These are phyloP conservation scores for Termitomyces sp. DNA, from an alignment of 768 basidiomycete genomes.

Conservation along the genomic window DNA sequence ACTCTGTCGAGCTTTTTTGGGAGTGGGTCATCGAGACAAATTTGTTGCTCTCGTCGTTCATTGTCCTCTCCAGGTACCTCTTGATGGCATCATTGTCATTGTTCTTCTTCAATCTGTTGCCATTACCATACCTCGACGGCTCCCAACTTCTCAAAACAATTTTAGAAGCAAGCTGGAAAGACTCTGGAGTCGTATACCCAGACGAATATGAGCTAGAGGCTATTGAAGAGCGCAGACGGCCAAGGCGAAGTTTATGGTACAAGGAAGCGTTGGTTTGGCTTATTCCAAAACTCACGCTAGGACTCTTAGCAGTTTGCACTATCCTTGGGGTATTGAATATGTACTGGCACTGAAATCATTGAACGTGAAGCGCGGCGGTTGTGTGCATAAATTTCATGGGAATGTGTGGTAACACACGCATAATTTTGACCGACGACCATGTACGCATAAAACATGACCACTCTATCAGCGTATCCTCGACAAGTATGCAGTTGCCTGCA, in stretches of 20 bases:
- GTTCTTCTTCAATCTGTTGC: slow-evolving; percentile 79
- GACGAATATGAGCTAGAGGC: slow-evolving; percentile 29
- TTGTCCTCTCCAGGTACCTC: slow-evolving; percentile 42
- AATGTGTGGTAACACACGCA: slow-evolving; percentile 24
- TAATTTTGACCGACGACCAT: slow-evolving; percentile 23
- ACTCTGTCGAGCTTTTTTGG: slow-evolving; percentile 36
- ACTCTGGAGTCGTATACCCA: background rate
- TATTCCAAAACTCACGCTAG: slow-evolving; percentile 17
- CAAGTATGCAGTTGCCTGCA: slow-evolving; percentile 14
- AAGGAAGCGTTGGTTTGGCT: slow-evolving; percentile 13
- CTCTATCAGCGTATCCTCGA: slow-evolving; percentile 9
- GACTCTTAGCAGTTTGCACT: slow-evolving; percentile 15
- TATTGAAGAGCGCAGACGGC: slow-evolving; percentile 7
- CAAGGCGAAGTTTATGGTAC: slow-evolving; percentile 13
- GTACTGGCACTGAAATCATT: slow-evolving; percentile 1
- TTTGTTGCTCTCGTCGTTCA: background rate
- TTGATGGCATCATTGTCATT: slow-evolving; percentile 68
- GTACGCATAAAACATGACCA: slow-evolving; percentile 15
- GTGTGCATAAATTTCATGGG: slow-evolving; percentile 16
- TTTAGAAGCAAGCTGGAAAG: slow-evolving; percentile 9
- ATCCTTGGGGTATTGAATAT: slow-evolving; percentile 16
- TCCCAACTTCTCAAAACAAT: slow-evolving; percentile 41
- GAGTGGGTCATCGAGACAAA: slow-evolving; percentile 39
- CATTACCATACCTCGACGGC: slow-evolving; percentile 70
- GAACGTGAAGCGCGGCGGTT: background rate